Percentiles rank a stretch among this genome's conserved stretches.
phyloP scores from a whole-genome alignment of 1,139 yeast species.

The Candida frijolesensis region DNA sequence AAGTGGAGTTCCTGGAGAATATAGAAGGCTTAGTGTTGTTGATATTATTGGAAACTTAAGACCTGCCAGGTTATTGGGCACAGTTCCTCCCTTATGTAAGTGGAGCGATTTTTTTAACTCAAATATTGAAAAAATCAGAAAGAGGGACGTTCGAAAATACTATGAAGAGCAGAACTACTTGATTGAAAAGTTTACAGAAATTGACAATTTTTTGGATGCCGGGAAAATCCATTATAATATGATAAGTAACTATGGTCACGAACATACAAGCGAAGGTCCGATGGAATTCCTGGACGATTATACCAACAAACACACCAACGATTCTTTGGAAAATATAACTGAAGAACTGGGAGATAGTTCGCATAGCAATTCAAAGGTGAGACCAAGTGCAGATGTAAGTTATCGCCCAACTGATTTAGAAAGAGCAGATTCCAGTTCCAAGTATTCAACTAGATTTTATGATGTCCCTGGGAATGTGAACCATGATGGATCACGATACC shows the following conservation, averaged over 20 bases:
- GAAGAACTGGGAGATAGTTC: slow-evolving; percentile 18
- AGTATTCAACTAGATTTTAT: slow-evolving; percentile 30
- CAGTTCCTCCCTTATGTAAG: slow-evolving; percentile 44
- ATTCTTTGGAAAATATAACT: slow-evolving; percentile 22
- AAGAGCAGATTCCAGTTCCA: slow-evolving; percentile 16
- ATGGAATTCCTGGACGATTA: not conserved
- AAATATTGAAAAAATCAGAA: slow-evolving; percentile 25
- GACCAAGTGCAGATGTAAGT: not conserved
- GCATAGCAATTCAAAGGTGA: not conserved
- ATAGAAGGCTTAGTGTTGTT: slow-evolving; percentile 24
- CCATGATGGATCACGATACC: slow-evolving; percentile 29
- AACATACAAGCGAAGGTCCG: slow-evolving; percentile 17
- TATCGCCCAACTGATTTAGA: slow-evolving; percentile 14
- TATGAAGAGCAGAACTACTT: slow-evolving; percentile 59
- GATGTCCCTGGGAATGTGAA: slow-evolving; percentile 65
- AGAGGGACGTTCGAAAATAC: slow-evolving; percentile 29
- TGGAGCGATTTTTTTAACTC: slow-evolving; percentile 44
- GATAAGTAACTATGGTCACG: slow-evolving; percentile 54
- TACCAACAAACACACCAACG: not conserved
- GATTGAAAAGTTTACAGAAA: slow-evolving; percentile 57
- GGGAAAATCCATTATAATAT: slow-evolving; percentile 65
- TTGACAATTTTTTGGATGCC: slow-evolving; percentile 69
- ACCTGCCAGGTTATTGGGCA: slow-evolving; percentile 61
- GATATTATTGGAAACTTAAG: slow-evolving; percentile 26
- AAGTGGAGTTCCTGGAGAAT: slow-evolving; percentile 20